A percentile compares a stretch with the other conserved stretches of the same genome.
These are phyloP conservation scores for Hanseniaspora occidentalis DNA, from an alignment of 805 yeast species.

Conservation along the genomic window DNA sequence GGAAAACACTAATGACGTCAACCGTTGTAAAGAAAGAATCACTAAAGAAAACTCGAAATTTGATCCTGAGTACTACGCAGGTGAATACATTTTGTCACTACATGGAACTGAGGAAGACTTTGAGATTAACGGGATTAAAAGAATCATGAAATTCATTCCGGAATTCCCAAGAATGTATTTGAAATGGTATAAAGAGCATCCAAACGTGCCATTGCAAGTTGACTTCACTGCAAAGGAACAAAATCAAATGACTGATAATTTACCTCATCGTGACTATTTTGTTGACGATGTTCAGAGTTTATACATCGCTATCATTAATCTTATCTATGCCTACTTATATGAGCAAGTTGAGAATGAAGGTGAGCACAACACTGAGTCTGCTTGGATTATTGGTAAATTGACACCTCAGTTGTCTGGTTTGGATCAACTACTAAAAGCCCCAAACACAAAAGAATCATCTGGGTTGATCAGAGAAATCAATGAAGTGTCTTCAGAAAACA, in stretches of 20 bases:
- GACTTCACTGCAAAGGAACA: conserved; percentile 51
- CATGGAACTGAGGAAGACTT: conserved; percentile 46
- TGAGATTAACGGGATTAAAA: conserved; percentile 28
- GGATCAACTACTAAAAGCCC: conserved; percentile 35
- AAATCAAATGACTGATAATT: conserved; percentile 44
- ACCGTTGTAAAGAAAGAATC: conserved; percentile 53
- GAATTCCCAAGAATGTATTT: conserved; percentile 33
- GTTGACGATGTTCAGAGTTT: conserved; percentile 42
- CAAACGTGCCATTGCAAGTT: conserved; percentile 27
- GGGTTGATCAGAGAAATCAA: conserved; percentile 6
- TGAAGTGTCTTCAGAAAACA: conserved; percentile 1
- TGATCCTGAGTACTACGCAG: conserved; percentile 80
- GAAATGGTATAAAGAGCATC: conserved; percentile 35
- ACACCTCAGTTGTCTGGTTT: conserved; percentile 66
- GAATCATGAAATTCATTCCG: conserved; percentile 39
- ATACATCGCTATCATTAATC: conserved; percentile 49
- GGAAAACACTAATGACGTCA: conserved; percentile 46
- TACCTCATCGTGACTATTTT: conserved; percentile 54
- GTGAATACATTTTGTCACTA: conserved; percentile 56
- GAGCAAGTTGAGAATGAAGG: conserved; percentile 66
- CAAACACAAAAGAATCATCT: conserved; percentile 6
- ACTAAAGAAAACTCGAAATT: conserved; percentile 62
- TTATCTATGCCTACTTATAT: conserved; percentile 62
- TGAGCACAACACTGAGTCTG: conserved; percentile 70
- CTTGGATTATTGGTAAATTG: conserved; percentile 87